Evolutionary conservation across 345 rosid species (phyloP), one percentile per base, ranked within the genome.

Genomic region (Eutrema japonicum): DNA sequence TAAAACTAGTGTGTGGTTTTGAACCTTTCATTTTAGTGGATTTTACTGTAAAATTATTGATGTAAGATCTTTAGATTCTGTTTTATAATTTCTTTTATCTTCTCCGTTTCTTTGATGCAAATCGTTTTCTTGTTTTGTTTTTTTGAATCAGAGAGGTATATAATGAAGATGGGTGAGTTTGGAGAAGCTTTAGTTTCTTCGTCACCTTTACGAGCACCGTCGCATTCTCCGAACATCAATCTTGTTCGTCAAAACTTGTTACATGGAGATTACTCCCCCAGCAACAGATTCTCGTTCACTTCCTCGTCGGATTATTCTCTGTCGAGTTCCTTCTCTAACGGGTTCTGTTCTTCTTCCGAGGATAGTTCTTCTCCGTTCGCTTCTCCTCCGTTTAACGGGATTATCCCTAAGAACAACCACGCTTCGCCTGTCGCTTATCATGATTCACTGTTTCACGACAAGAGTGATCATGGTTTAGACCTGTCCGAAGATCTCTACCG

Each of bases 271-370:
- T 76, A 57, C 27, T 70, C 80, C 2, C 42, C 61, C 4, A 62
- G 0, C 37, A 81, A 78, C 64, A 81, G 77, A 33, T 77, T 83
- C 74, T 83, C 84, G 67, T 60, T 76, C 7, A 62, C 27, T 5
- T 77, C 72, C 1, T 68, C 72, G 1, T 81, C 83, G 0, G 85
- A 72, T 41, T 81, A 64, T 54, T 83, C 83, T 59, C 71, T 79
- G 2, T 79, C 87, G 8, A 79, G 83, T 47, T 72, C 81, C 4
- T 64, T 83, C 71, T 79, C 84, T 41, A 67, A 70, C 26, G 87
- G 83, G 9, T 74, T 70, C 16, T 81, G 45, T 72, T 74, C 79
- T 6, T 72, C 79, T 4, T 69, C 85, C 8, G 85, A 81, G 3
- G 73, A 79, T 58, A 77, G 50, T 29, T 61, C 66, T 61, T 78